Percentiles rank a stretch among this genome's conserved stretches.
Evolutionary conservation across 345 rosid genomes (phyloP).

Genomic region (Euphorbia pulcherrima): DNA sequence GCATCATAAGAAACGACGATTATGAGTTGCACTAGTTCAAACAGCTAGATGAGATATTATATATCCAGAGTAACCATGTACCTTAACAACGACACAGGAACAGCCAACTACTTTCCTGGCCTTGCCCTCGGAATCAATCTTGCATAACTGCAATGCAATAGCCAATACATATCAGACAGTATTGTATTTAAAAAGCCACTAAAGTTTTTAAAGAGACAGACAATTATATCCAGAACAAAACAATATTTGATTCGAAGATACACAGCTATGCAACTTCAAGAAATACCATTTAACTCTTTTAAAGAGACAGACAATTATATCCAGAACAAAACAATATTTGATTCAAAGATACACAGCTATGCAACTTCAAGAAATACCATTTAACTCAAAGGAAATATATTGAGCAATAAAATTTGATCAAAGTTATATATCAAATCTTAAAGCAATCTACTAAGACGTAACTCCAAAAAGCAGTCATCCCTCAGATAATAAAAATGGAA

Average conservation of each 20-base stretch:
- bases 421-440: background rate
- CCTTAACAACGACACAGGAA: slow-evolving; percentile 84
- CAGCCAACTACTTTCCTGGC: slow-evolving; percentile 88
- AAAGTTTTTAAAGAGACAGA: background rate
- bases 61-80: slow-evolving; percentile 7
- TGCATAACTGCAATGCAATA: slow-evolving; percentile 51
- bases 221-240: background rate
- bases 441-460: background rate
- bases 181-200: background rate
- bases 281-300: background rate
- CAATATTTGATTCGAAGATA: background rate
- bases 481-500: background rate
- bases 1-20: background rate
- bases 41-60: background rate
- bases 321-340: background rate
- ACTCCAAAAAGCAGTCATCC: background rate
- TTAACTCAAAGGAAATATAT: background rate
- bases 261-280: background rate
- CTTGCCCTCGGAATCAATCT: slow-evolving; percentile 82
- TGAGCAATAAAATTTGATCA: background rate
- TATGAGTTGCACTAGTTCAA: background rate
- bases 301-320: background rate
- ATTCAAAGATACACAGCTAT: background rate
- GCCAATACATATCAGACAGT: background rate
- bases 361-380: background rate